Conservation (phyloP, 768 basidiomycete genomes). For the Naematelia aurantialba region DNA sequence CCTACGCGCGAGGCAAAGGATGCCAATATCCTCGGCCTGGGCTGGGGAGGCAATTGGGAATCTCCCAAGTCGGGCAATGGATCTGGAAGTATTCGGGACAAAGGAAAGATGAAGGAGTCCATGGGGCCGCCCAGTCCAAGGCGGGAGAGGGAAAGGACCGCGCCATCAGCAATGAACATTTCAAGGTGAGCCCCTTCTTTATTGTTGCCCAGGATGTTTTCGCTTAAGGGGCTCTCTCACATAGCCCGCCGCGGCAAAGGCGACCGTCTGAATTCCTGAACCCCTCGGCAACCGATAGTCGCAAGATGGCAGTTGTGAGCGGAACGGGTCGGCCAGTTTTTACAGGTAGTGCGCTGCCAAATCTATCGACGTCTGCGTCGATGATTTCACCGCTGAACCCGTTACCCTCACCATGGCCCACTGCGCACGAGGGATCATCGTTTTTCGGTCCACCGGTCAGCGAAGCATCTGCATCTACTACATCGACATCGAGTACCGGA, state of each 20-base stretch:
- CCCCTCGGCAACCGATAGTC: constrained; percentile 21
- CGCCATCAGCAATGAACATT: constrained; percentile 10
- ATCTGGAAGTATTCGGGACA: constrained; percentile 20
- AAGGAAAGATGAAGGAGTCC: constrained; percentile 36
- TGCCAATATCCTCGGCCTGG: constrained; percentile 34
- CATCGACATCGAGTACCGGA: constrained; percentile 22
- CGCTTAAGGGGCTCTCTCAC: background rate
- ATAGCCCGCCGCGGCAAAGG: constrained; percentile 33
- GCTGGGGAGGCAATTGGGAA: constrained; percentile 27
- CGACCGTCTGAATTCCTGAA: constrained; percentile 42
- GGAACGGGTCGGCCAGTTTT: constrained; percentile 11
- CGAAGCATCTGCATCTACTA: constrained; percentile 15
- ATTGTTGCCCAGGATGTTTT: background rate
- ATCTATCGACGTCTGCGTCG: constrained; percentile 42
- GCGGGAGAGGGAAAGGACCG: constrained; percentile 27
- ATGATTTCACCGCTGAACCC: constrained; percentile 49
- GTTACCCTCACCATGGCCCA: constrained; percentile 45
- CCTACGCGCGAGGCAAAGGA: constrained; percentile 14
- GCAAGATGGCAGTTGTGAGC: constrained; percentile 23
- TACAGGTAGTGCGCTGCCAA: constrained; percentile 15
- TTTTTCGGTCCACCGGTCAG: constrained; percentile 25
- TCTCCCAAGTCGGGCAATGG: constrained; percentile 22
- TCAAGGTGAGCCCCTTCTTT: constrained; percentile 26
- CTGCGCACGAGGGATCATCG: constrained; percentile 16
- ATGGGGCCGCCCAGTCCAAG: constrained; percentile 34